These are phyloP conservation scores for Abrus pulchellus DNA, from an alignment of 306 rosid species.

Conservation along the genomic window DNA sequence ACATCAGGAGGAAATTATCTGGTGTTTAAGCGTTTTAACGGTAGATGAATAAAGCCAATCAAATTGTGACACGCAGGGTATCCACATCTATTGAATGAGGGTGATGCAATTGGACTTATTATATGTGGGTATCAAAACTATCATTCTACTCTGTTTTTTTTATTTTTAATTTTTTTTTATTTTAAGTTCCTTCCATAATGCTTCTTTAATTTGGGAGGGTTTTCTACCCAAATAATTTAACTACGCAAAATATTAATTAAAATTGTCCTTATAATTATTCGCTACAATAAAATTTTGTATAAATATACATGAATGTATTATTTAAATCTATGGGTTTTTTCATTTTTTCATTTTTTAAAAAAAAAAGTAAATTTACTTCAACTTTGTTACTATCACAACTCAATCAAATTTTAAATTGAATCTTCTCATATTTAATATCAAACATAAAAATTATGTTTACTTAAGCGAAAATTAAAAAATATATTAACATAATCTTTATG, in stretches of 20 bases:
- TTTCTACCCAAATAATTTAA: not conserved
- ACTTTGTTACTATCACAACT: not conserved
- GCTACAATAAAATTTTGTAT: not conserved
- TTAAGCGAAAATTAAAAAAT: too few relatives aligned
- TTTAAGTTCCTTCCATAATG: not conserved
- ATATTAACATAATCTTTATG: too few relatives aligned
- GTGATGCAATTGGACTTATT: constrained; percentile 36
- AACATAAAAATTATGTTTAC: too few relatives aligned
- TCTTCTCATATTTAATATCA: too few relatives aligned
- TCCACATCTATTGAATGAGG: not conserved
- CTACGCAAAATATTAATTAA: not conserved
- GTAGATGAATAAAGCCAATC: constrained; percentile 12
- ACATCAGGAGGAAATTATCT: not conserved
- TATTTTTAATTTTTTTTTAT: too few relatives aligned
- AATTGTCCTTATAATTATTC: not conserved
- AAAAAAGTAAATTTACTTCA: not conserved
- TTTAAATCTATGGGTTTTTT: not conserved
- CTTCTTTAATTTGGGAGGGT: not conserved
- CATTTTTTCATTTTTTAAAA: too few relatives aligned
- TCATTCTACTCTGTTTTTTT: not conserved
- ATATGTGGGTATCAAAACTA: constrained; percentile 9
- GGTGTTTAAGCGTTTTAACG: not conserved
- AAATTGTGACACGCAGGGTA: constrained; percentile 15
- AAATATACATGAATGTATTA: not conserved
- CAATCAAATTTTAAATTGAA: too few relatives aligned